A percentile compares a stretch with the other conserved stretches of the same genome.
phyloP scores from a whole-genome alignment of 2,329 filamentous ascomycete species.

The Alternaria postmessia region DNA sequence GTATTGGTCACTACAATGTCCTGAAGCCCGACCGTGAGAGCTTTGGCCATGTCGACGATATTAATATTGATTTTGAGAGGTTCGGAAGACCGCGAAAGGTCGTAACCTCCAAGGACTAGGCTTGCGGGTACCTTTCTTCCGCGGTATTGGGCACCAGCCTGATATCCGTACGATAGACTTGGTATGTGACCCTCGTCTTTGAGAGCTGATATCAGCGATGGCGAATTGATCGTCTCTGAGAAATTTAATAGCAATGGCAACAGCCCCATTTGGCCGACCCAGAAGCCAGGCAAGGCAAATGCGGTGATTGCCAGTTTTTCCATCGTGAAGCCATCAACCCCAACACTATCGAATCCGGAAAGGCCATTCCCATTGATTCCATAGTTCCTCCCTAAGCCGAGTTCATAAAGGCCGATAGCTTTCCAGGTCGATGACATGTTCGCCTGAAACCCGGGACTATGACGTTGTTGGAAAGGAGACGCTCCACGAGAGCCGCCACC shows the following conservation, averaged over 20 bases:
- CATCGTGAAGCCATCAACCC: neutral
- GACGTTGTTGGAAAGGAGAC: neutral
- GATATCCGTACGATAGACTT: neutral
- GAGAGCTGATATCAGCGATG: neutral
- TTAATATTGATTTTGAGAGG: neutral
- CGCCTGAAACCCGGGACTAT: slow-evolving; percentile 4
- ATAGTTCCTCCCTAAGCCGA: neutral
- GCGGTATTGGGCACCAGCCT: slow-evolving; percentile 3
- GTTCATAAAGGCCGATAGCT: neutral
- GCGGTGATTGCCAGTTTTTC: neutral
- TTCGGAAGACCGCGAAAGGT: neutral
- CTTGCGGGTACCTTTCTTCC: neutral
- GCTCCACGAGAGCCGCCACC: slow-evolving; percentile 4
- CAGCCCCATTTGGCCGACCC: neutral
- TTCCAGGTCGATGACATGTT: slow-evolving; percentile 11
- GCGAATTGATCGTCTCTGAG: neutral
- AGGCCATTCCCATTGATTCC: neutral
- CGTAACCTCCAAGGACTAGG: slow-evolving; percentile 5
- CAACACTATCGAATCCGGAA: neutral
- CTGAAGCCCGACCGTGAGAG: neutral
- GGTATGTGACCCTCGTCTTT: neutral
- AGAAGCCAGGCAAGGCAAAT: slow-evolving; percentile 1
- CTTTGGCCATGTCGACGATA: neutral
- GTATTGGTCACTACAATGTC: neutral
- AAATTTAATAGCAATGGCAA: neutral